Percentiles rank a stretch among this genome's conserved stretches.
Evolutionary conservation across 2,329 filamentous ascomycete genomes (phyloP).

Genomic region (Fusarium sacchari): DNA sequence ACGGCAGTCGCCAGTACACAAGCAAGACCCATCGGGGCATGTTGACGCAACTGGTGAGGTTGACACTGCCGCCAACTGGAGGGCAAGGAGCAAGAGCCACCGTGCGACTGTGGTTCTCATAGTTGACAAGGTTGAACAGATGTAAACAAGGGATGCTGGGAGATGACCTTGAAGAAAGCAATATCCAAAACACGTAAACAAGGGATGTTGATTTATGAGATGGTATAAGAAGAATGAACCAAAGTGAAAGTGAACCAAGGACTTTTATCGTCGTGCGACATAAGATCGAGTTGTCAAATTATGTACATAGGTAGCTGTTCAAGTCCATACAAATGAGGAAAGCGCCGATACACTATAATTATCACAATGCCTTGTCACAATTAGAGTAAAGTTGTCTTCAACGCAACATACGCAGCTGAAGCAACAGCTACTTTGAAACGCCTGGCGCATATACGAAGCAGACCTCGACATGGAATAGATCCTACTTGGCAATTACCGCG

Average conservation of each 20-base stretch:
- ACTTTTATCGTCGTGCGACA: neutral
- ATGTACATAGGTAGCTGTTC: neutral
- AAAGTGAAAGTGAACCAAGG: accelerated
- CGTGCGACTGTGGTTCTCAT: accelerated
- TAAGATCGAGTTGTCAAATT: neutral
- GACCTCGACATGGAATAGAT: neutral
- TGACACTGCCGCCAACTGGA: neutral
- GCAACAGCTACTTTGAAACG: neutral
- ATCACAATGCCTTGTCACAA: neutral
- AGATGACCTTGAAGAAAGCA: accelerated
- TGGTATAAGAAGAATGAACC: accelerated
- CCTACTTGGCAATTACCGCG: neutral
- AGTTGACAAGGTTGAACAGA: neutral
- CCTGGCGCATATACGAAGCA: neutral
- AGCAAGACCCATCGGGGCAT: neutral
- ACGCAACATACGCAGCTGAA: accelerated
- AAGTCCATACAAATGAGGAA: neutral
- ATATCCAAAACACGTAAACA: neutral
- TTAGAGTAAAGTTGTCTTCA: neutral
- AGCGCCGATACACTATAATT: neutral
- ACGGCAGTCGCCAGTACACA: neutral
- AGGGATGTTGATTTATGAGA: neutral
- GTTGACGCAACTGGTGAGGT: neutral
- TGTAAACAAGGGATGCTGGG: neutral
- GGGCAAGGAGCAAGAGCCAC: neutral